Conservation (phyloP, 345 rosid genomes). For the Turritis glabra region DNA sequence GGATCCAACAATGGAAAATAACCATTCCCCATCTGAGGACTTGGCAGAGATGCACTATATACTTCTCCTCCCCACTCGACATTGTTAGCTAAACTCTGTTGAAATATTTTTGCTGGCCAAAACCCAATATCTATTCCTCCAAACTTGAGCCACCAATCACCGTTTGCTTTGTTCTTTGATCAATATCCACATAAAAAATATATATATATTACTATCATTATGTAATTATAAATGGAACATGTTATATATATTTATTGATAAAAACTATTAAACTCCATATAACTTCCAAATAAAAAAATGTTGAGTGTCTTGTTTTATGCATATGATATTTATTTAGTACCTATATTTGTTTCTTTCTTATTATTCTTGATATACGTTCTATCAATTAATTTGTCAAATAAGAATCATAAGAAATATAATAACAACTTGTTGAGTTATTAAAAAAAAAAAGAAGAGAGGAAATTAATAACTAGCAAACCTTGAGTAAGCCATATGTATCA, state of each 20-base stretch:
- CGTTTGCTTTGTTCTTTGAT: neutral
- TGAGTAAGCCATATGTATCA: neutral
- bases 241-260: neutral
- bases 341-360: neutral
- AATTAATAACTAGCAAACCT: neutral
- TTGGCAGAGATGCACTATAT: neutral
- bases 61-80: constrained; percentile 2
- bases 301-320: neutral
- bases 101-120: neutral
- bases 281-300: neutral
- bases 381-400: neutral
- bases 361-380: neutral
- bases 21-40: neutral
- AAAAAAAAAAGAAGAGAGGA: neutral
- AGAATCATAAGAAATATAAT: neutral
- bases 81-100: neutral
- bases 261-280: neutral
- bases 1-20: neutral
- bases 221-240: neutral
- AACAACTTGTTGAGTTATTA: neutral
- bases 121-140: neutral
- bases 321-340: neutral
- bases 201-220: neutral
- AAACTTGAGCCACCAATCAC: neutral
- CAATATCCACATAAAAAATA: neutral